Evolutionary conservation across 2,329 filamentous ascomycete species (phyloP).

Genomic region (Coniochaeta prunicola): DNA sequence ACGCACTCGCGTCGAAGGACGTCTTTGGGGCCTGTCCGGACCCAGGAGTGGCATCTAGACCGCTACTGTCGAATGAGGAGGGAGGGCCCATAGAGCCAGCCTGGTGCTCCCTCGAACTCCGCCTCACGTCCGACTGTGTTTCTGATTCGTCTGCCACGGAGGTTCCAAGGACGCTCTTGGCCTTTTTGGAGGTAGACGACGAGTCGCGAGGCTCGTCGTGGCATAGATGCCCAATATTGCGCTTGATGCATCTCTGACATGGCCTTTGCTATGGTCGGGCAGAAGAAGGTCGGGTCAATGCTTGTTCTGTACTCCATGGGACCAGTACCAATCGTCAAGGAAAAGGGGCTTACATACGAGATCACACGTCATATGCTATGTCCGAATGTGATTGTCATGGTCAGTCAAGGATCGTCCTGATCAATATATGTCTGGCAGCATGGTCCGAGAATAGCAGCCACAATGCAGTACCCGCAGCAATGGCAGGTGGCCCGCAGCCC

Average conservation of each 20-base stretch:
- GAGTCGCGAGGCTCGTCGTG: conserved; percentile 93
- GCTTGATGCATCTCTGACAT: conserved; percentile 95
- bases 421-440: conserved; percentile 1
- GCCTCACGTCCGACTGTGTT: conserved; percentile 41
- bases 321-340: conserved; percentile 2
- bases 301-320: conserved; percentile 18
- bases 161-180: conserved; percentile 56
- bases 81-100: conserved; percentile 50
- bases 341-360: conserved; percentile 54
- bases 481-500: conserved; percentile 8
- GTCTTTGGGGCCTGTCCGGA: conserved; percentile 32
- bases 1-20: conserved; percentile 33
- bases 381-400: conserved; percentile 30
- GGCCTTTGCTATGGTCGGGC: conserved; percentile 67
- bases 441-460: conserved; percentile 1
- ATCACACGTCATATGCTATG: conserved; percentile 87
- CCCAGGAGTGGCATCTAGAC: conserved; percentile 14
- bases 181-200: conserved; percentile 60
- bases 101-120: conserved; percentile 47
- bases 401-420: conserved; percentile 31
- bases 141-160: conserved; percentile 56
- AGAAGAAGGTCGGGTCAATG: conserved; percentile 16
- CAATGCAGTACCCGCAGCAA: conserved; percentile 3
- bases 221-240: conserved; percentile 96
- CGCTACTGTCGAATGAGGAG: conserved; percentile 31